These are phyloP conservation scores for Scheffersomyces quercinus DNA, from an alignment of 1,139 yeast species.

Conservation along the genomic window DNA sequence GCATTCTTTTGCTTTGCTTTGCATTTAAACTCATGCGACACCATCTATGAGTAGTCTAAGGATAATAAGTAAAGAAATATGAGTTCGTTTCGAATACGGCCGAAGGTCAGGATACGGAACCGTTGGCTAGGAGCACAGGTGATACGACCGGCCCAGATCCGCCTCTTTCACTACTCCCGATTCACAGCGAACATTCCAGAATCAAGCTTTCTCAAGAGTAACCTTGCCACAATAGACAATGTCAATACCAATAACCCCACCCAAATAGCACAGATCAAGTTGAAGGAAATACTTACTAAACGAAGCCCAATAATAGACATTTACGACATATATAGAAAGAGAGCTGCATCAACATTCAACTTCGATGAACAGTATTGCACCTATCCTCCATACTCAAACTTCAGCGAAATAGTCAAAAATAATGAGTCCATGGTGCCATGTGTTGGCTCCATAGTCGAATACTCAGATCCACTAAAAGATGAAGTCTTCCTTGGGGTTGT, in stretches of 20 bases:
- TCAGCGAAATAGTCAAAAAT: slow-evolving; percentile 19
- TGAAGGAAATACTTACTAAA: slow-evolving; percentile 1
- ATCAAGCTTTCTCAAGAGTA: not conserved
- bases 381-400: slow-evolving; percentile 11
- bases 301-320: not conserved
- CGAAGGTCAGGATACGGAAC: slow-evolving; percentile 9
- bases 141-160: not conserved
- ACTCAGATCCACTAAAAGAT: slow-evolving; percentile 14
- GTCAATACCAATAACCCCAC: too few species aligned
- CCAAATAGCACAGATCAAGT: not conserved
- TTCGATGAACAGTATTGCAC: not conserved
- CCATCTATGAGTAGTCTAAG: too few species aligned
- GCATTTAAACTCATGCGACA: too few species aligned
- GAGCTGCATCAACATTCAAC: not conserved
- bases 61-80: too few species aligned
- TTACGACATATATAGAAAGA: not conserved
- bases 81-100: slow-evolving; percentile 5
- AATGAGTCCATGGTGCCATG: slow-evolving; percentile 22
- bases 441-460: slow-evolving; percentile 39
- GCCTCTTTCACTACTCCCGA: not conserved
- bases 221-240: too few species aligned
- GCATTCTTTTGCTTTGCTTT: too few species aligned
- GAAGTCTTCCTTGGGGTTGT: slow-evolving; percentile 32
- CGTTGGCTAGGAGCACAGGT: not conserved
- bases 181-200: not conserved